Conservation (phyloP, 2,329 filamentous ascomycete species). For the Neofusicoccum sp. region DNA sequence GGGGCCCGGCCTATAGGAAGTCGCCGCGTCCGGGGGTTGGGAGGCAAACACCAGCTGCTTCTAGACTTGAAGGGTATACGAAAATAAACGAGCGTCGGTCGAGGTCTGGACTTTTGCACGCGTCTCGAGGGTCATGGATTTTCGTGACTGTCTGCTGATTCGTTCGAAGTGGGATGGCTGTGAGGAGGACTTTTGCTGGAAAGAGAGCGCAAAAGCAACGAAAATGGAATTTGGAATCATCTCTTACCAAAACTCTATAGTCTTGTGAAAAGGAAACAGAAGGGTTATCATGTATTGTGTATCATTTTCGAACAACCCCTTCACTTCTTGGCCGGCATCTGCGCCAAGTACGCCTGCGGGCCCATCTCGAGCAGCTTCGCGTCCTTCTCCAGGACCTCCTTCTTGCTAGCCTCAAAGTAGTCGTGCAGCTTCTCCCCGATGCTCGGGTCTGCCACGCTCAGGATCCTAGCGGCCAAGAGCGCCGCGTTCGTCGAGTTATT, state of each 20-base stretch:
- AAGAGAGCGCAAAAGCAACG: no score
- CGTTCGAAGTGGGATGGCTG: no score
- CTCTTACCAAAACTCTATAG: no score
- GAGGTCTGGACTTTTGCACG: no score
- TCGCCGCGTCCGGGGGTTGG: neutral
- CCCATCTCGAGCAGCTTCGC: slow-evolving; percentile 55
- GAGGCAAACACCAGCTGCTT: neutral
- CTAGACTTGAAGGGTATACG: neutral
- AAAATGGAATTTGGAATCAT: no score
- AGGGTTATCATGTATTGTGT: neutral
- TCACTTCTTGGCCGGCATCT: slow-evolving; percentile 27
- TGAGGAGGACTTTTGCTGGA: no score
- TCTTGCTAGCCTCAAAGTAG: slow-evolving; percentile 63
- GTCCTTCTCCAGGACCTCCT: slow-evolving; percentile 65
- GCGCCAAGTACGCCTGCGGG: slow-evolving; percentile 53
- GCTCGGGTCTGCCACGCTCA: slow-evolving; percentile 50
- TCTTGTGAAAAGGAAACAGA: neutral
- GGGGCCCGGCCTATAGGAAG: neutral
- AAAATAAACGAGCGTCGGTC: no score
- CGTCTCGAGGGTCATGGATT: no score
- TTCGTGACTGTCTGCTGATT: no score
- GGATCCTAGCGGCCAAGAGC: slow-evolving; percentile 45
- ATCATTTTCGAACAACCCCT: neutral
- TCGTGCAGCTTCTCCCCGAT: slow-evolving; percentile 58
- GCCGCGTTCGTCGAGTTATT: slow-evolving; percentile 49